Evolutionary conservation across 805 yeast genomes (phyloP), one percentile per base, ranked within the genome.

Genomic region (Wickerhamiella azymoides): DNA sequence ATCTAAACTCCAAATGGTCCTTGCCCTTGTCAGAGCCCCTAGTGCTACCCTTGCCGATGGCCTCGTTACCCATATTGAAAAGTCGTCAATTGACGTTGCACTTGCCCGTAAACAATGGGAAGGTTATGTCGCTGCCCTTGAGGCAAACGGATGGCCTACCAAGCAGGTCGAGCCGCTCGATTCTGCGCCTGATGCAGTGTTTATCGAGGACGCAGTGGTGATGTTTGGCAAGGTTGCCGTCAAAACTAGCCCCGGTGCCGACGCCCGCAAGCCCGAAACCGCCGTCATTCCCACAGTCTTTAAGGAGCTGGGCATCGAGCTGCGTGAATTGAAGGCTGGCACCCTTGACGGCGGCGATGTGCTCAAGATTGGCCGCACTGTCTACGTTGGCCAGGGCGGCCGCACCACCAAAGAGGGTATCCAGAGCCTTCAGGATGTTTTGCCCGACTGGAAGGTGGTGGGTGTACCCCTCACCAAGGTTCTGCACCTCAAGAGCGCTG

Each of bases 391-490:
- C 28, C 13, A 33, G n/a, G 39, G 45, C 19, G 45, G 45, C 26
- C 39, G 45, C 11, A 41, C 45, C 5, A 21, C 45, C 9, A 33
- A 19, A 17, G 35, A 41, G 19, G 45, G 45, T 2, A 41, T 41
- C 14, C 28, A 41, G n/a, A 19, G 32, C 10, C 38, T 41, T 9
- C 39, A 33, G 16, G 32, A 33, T n/a, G 39, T 33, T 6, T 27
- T 41, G 21, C 45, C 45, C 10, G 45, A 35, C 26, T 36, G 39
- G 39, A 41, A 41, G 16, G 45, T 41, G 2, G 39, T 41, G 4
- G 45, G 33, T 16, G 45, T 41, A 10, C 45, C 45, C 11, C 32
- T 41, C 39, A 41, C 45, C 24, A 41, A 41, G 33, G 45, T 41
- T 5, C 35, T 41, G 18, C 45, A 41, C 27, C 45, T 41, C 45